phyloP scores from a whole-genome alignment of 2,329 filamentous ascomycete species.

The Fusarium subglutinans region DNA sequence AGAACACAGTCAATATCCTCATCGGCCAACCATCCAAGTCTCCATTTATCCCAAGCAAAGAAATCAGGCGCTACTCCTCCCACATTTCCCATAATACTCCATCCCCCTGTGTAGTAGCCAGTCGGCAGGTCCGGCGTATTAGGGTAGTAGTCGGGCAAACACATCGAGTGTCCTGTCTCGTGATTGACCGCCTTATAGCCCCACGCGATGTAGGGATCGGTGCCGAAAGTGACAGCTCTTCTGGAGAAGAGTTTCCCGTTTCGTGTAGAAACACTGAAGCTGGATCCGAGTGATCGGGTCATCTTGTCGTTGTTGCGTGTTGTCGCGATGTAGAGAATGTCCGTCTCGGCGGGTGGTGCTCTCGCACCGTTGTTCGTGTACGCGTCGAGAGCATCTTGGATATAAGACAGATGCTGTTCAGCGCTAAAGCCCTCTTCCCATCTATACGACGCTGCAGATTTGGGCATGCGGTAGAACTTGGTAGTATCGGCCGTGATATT shows the following conservation, averaged over 20 bases:
- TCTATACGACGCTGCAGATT: conserved; percentile 37
- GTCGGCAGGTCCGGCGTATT: conserved; percentile 26
- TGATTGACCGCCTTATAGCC: conserved; percentile 49
- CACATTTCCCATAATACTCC: conserved; percentile 50
- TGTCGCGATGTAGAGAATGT: conserved; percentile 29
- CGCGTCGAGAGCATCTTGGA: conserved; percentile 26
- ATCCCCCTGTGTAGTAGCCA: conserved; percentile 48
- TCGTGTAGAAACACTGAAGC: background rate
- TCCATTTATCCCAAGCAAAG: conserved; percentile 53
- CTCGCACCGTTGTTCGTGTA: conserved; percentile 7
- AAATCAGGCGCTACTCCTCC: conserved; percentile 48
- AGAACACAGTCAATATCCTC: conserved; percentile 46
- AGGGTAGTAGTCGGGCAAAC: conserved; percentile 51
- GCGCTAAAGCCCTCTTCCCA: conserved; percentile 14
- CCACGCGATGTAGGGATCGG: conserved; percentile 46
- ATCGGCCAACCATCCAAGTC: conserved; percentile 50
- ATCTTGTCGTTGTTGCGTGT: conserved; percentile 9
- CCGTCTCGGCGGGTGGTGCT: background rate
- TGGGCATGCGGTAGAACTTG: conserved; percentile 43
- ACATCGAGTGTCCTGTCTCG: conserved; percentile 52
- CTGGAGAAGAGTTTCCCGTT: conserved; percentile 17
- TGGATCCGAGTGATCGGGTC: conserved; percentile 1
- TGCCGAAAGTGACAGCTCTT: conserved; percentile 45
- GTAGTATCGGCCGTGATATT: conserved; percentile 36
- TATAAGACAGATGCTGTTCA: conserved; percentile 7